These are phyloP conservation scores for Ophiobolus disseminans DNA, from an alignment of 2,329 filamentous ascomycete genomes.

Conservation along the genomic window DNA sequence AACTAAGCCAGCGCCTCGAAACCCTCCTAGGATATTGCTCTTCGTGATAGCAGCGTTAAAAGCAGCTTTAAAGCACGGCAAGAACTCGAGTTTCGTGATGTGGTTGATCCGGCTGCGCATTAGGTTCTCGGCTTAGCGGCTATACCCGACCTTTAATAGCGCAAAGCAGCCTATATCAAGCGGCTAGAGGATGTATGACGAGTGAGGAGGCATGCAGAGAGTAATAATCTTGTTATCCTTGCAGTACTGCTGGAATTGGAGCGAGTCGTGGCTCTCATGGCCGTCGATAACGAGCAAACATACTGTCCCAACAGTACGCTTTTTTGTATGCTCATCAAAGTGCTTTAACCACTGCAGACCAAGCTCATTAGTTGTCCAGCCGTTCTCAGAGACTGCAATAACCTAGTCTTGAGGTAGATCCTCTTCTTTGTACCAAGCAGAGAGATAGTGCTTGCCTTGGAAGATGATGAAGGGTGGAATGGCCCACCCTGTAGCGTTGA, in stretches of 20 bases:
- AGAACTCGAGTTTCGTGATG: conserved; percentile 28
- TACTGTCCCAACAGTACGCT: neutral
- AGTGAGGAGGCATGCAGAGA: too few relatives aligned
- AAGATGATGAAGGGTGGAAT: too few relatives aligned
- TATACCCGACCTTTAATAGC: neutral
- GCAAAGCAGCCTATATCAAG: too few relatives aligned
- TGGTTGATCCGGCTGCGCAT: conserved; percentile 36
- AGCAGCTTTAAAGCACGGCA: conserved; percentile 32
- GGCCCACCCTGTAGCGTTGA: neutral
- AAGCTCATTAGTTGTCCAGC: neutral
- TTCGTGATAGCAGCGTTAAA: conserved; percentile 32
- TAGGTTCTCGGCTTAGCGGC: conserved; percentile 34
- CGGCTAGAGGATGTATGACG: too few relatives aligned
- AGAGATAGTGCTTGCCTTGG: neutral
- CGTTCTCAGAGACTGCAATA: neutral
- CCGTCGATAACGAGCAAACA: conserved; percentile 2
- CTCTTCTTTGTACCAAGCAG: conserved; percentile 6
- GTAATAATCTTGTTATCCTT: too few relatives aligned
- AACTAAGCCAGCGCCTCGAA: conserved; percentile 42
- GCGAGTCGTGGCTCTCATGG: conserved; percentile 11
- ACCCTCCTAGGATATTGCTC: conserved; percentile 38
- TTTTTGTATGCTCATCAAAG: conserved; percentile 2
- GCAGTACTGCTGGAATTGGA: conserved; percentile 9
- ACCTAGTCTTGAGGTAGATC: neutral
- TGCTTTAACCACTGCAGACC: neutral